phyloP scores from a whole-genome alignment of 2,329 filamentous ascomycete species.

The Ploettnerulaceae sp. region DNA sequence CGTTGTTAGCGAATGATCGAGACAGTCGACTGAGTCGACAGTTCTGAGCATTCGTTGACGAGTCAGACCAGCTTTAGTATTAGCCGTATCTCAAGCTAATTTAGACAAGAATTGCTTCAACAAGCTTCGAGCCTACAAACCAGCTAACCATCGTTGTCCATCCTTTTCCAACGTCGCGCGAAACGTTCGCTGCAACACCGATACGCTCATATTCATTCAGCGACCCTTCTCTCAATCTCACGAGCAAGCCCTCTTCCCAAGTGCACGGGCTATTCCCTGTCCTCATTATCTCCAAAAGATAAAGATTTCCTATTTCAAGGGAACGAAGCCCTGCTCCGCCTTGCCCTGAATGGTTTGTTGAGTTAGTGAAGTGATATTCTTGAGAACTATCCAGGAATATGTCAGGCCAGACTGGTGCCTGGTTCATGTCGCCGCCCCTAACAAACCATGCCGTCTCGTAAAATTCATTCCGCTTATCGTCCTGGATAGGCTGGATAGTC shows the following conservation, averaged over 20 bases:
- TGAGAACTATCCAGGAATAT: no score
- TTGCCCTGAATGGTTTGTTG: no score
- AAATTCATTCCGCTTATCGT: neutral
- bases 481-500: neutral
- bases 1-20: no score
- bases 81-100: no score
- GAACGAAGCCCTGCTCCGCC: no score
- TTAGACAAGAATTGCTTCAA: neutral
- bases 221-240: constrained; percentile 1
- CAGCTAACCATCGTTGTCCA: constrained; percentile 6
- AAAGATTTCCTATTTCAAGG: neutral
- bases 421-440: neutral
- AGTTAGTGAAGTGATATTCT: no score
- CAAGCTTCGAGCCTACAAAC: neutral
- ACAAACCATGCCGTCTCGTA: constrained; percentile 7
- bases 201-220: constrained; percentile 4
- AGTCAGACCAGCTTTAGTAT: no score
- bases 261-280: neutral
- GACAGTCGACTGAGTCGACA: no score
- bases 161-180: neutral
- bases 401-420: constrained; percentile 10
- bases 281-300: constrained; percentile 4
- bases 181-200: constrained; percentile 10
- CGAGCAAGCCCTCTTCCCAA: constrained; percentile 12
- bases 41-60: no score